Evolutionary conservation across 169 alveolate species (phyloP).

Genomic region (Cryptosporidium parvum): DNA sequence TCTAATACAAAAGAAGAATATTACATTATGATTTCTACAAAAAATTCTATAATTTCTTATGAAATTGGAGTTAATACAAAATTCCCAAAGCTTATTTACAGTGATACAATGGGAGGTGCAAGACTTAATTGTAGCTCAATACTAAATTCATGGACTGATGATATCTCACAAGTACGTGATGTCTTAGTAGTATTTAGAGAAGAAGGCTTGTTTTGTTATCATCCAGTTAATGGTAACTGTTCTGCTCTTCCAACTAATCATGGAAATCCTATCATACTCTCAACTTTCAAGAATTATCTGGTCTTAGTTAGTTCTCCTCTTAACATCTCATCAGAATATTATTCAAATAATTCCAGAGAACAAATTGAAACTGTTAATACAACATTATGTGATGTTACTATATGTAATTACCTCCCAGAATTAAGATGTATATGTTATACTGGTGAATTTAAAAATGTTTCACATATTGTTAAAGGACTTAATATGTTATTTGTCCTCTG

Average conservation of each 20-base stretch:
- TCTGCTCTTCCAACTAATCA: constrained; percentile 67
- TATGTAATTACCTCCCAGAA: constrained; percentile 59
- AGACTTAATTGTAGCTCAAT: constrained; percentile 53
- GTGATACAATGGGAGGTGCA: constrained; percentile 70
- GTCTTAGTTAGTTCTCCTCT: constrained; percentile 27
- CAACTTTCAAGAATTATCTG: constrained; percentile 54
- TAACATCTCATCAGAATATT: background rate
- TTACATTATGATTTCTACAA: constrained; percentile 64
- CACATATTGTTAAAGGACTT: constrained; percentile 58
- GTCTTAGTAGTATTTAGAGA: constrained; percentile 62
- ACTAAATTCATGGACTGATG: constrained; percentile 29
- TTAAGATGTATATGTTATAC: constrained; percentile 63
- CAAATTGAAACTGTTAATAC: constrained; percentile 3
- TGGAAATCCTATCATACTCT: constrained; percentile 51
- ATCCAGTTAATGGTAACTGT: constrained; percentile 63
- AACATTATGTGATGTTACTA: constrained; percentile 57
- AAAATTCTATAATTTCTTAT: constrained; percentile 30
- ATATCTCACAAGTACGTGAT: background rate
- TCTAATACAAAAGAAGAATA: constrained; percentile 30
- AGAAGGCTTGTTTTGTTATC: constrained; percentile 68
- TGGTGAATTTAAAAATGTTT: constrained; percentile 63
- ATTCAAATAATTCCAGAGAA: background rate
- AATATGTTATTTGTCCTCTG: constrained; percentile 55
- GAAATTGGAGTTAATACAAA: constrained; percentile 8
- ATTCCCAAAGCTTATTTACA: constrained; percentile 29